Evolutionary conservation across 1,284 basidiomycete species (phyloP), one percentile per base, ranked within the genome.

Genomic region (Moesziomyces antarcticus): DNA sequence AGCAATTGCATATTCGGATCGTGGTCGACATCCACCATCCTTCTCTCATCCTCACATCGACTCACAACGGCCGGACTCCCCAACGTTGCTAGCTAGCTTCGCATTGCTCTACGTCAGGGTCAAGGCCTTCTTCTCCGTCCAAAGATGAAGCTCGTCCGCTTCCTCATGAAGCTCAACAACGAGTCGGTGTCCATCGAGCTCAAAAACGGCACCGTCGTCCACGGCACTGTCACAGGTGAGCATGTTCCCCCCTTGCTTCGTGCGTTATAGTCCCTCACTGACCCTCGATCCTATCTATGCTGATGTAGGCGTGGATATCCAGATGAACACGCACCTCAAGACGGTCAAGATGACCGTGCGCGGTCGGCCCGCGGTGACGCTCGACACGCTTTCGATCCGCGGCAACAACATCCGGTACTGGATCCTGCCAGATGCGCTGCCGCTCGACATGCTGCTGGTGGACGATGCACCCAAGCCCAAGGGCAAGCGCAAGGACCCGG

Each of bases 161-260:
- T 97, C 87, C 89, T 97, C 88, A 98, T 98, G 96, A 99, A 98
- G 89, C 87, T 99, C 86, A 97, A 97, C 89, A 98, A 98, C 85
- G 96, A 99, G 89, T 96, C 94, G 79, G 95, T 98, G 77, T 94
- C 94, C 74, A 91, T 99, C 85, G 95, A 99, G 87, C 89, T 99
- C 81, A 99, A 99, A 87, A 98, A 99, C 79, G 96, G 96, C 45
- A 94, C 94, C 1, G 87, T 95, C 59, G 91, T 99, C 27, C 93
- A 97, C 82, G 96, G 96, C 18, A 99, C 96, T 24, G 97, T 99
- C 84, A 97, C 94, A 35, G 95, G 37, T 40, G n/a, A 16, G 16
- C 37, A 13, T 33, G 13, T 44, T 33, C 3, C 16, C 27, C 16
- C 52, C 33, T 56, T 14, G 44, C 25, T 58, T 13, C 43, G 48